phyloP scores from a whole-genome alignment of 345 rosid genomes.

The Geranium rotundifolium region DNA sequence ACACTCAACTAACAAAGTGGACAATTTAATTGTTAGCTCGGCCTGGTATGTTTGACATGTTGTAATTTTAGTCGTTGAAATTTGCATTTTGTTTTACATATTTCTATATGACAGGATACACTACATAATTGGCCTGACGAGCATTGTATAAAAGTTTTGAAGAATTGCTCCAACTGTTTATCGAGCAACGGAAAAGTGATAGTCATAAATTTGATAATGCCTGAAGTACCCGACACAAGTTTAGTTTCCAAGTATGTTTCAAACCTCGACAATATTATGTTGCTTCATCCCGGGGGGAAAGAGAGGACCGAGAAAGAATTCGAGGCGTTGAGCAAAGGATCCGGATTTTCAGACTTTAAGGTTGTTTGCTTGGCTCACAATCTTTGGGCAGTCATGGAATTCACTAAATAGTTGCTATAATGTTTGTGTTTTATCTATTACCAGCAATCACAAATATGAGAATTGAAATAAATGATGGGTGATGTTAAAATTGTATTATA shows the following conservation, averaged over 20 bases:
- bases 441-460: too few relatives aligned
- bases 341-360: constrained; percentile 11
- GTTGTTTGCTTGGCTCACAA: neutral
- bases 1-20: too few relatives aligned
- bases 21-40: too few relatives aligned
- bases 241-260: constrained; percentile 2
- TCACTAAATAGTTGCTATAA: constrained; percentile 11
- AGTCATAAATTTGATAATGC: neutral
- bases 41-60: too few relatives aligned
- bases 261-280: constrained; percentile 2
- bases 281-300: constrained; percentile 8
- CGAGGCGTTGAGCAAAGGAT: too few relatives aligned
- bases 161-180: constrained; percentile 13
- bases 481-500: too few relatives aligned
- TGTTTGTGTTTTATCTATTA: too few relatives aligned
- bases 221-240: constrained; percentile 10
- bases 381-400: constrained; percentile 8
- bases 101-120: neutral
- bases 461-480: too few relatives aligned
- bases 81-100: too few relatives aligned
- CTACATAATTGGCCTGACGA: constrained; percentile 19
- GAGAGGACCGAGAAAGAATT: constrained; percentile 15
- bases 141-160: constrained; percentile 10
- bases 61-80: too few relatives aligned
- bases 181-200: constrained; percentile 13